Conservation (phyloP, 2,329 filamentous ascomycete species). For the Aureobasidium musti region DNA sequence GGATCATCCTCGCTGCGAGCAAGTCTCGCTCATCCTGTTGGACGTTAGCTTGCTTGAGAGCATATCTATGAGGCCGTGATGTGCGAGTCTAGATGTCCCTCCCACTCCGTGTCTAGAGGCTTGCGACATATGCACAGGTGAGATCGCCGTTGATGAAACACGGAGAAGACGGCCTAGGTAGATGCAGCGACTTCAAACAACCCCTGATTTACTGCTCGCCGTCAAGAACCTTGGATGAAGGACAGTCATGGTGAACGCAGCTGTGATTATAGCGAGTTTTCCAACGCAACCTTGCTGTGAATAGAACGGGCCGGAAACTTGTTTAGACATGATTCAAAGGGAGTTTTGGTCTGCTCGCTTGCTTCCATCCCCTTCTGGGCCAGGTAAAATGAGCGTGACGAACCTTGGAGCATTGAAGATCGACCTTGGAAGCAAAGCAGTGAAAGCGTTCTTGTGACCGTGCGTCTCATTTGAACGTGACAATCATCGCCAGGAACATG, state of each 20-base stretch:
- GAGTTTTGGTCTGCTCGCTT: not conserved
- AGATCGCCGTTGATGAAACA: conserved; percentile 1
- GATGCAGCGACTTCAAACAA: not conserved
- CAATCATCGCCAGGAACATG: not conserved
- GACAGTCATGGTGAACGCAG: no score
- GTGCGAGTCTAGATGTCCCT: not conserved
- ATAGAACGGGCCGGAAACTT: not conserved
- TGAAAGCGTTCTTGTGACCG: conserved; percentile 14
- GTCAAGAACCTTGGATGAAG: not conserved
- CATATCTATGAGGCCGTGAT: not conserved
- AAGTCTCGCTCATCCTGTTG: not conserved
- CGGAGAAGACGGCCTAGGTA: not conserved
- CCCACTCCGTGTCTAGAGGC: not conserved
- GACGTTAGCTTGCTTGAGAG: not conserved
- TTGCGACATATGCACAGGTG: conserved; percentile 16
- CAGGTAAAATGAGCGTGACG: conserved; percentile 11
- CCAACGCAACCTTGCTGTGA: not conserved
- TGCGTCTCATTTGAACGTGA: conserved; percentile 4
- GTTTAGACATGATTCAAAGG: not conserved
- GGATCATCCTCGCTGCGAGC: not conserved
- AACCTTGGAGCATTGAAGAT: not conserved
- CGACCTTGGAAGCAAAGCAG: not conserved
- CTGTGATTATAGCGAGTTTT: not conserved
- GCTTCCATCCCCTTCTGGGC: not conserved
- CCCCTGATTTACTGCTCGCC: not conserved